Conservation (phyloP, 768 basidiomycete species). For the Kwoniella newhampshirensis region DNA sequence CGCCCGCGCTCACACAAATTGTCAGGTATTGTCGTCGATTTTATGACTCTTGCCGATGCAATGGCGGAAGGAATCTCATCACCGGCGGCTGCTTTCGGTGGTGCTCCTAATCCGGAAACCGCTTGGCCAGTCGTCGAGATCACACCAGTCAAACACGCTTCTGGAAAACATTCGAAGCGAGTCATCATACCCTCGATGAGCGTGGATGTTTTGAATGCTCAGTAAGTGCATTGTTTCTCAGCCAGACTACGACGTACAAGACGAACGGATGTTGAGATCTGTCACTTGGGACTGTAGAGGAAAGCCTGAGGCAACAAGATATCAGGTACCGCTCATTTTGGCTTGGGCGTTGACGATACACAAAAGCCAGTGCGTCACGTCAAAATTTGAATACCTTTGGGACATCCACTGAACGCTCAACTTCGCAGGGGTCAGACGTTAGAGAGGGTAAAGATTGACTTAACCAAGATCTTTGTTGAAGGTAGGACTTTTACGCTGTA, state of each 20-base stretch:
- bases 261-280: background rate
- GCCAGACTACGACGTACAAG: too few species aligned
- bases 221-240: slow-evolving; percentile 7
- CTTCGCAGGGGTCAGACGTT: slow-evolving; percentile 58
- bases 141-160: slow-evolving; percentile 24
- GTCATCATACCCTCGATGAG: slow-evolving; percentile 31
- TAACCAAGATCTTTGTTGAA: slow-evolving; percentile 75
- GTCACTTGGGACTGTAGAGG: slow-evolving; percentile 6
- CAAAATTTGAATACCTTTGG: background rate
- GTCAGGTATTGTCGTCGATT: slow-evolving; percentile 36
- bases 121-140: slow-evolving; percentile 39
- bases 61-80: slow-evolving; percentile 13
- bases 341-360: slow-evolving; percentile 59
- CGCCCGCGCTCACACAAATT: too few species aligned
- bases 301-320: slow-evolving; percentile 30
- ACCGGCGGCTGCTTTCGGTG: slow-evolving; percentile 6
- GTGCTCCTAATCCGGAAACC: slow-evolving; percentile 6
- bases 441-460: slow-evolving; percentile 86
- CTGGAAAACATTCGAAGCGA: slow-evolving; percentile 10
- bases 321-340: slow-evolving; percentile 77
- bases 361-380: slow-evolving; percentile 24
- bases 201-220: slow-evolving; percentile 40
- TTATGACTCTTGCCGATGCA: slow-evolving; percentile 35
- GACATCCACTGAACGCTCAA: background rate
- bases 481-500: slow-evolving; percentile 23